phyloP scores from a whole-genome alignment of 2,329 filamentous ascomycete genomes.

The Cytospora schulzeri region DNA sequence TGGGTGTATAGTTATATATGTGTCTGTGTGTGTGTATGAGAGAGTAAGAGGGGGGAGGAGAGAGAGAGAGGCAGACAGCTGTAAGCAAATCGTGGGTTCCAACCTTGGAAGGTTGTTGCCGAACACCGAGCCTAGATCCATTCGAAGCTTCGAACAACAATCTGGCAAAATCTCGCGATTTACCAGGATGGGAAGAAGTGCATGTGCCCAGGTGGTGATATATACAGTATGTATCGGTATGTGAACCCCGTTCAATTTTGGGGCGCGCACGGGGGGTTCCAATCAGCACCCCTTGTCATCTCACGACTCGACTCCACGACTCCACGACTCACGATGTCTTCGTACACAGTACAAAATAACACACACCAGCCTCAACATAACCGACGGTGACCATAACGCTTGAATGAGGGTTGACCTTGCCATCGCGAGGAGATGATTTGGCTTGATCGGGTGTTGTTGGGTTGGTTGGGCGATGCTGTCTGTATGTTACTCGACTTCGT shows the following conservation, averaged over 20 bases:
- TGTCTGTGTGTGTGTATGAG: too few species aligned
- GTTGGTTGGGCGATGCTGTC: background rate
- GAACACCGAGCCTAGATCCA: background rate
- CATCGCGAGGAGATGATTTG: background rate
- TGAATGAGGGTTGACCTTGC: background rate
- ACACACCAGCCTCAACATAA: background rate
- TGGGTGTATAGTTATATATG: too few species aligned
- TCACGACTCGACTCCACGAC: background rate
- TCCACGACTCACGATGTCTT: background rate
- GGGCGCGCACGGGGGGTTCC: background rate
- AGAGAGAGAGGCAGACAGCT: background rate
- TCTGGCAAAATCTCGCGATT: background rate
- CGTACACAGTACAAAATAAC: background rate
- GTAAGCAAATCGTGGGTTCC: background rate
- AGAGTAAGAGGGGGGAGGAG: too few species aligned
- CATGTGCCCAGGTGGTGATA: too few species aligned
- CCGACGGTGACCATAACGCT: too few species aligned
- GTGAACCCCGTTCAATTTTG: too few species aligned
- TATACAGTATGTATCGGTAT: too few species aligned
- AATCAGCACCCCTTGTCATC: background rate
- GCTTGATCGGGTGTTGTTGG: background rate
- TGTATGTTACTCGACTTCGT: too few species aligned
- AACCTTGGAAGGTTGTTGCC: too few species aligned
- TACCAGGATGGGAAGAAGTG: background rate
- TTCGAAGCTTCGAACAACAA: background rate